Base-by-base conservation (phyloP, 768 basidiomycete species). In the Agaricus blazei region DNA sequence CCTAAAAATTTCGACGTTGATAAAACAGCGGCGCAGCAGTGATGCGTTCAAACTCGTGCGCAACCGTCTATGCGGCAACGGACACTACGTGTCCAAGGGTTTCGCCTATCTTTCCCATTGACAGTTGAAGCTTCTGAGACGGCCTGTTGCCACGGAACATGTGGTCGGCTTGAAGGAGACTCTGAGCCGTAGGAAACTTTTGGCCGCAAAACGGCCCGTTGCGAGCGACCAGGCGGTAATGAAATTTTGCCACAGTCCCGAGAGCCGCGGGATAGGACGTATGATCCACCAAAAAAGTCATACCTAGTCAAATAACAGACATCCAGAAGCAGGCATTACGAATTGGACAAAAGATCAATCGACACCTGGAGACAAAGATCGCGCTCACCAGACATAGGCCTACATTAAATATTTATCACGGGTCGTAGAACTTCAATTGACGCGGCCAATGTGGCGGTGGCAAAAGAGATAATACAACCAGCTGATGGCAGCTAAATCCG, bases 191-290 rank as follows among this genome's bases (percentile, higher is more conserved):
- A 34, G 11, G 51, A 47, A 54, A 48, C 34, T 15, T 47, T 54
- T 46, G 29, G 34, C 34, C 54, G 38, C 47, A 19, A 48, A 24
- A 34, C 12, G n/a, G 46, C 24, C 47, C 28, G 40, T 48, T 48
- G 31, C 40, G 37, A 36, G 36, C 36, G 43, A 37, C 27, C 41
- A n/a, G 47, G 38, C 8, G 15, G 47, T 55, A 48, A 48, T 48
- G 41, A 48, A 48, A 55, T 48, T 43, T 47, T 40, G 51, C 51
- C 51, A 52, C 51, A 52, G 40, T 14, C 28, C 51, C 51, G 47
- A 23, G 40, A 42, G 54, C 54, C 54, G 54, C 41, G 53, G 53
- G 38, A 42, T 42, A 38, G 40, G 12, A 0, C n/a, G 23, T 41
- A 23, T n/a, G n/a, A 48, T 36, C 1, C 28, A 15, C 28, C 19